A percentile compares a stretch with the other conserved stretches of the same genome.
These are phyloP conservation scores for Brassica napus DNA, from an alignment of 345 rosid genomes.

Conservation along the genomic window DNA sequence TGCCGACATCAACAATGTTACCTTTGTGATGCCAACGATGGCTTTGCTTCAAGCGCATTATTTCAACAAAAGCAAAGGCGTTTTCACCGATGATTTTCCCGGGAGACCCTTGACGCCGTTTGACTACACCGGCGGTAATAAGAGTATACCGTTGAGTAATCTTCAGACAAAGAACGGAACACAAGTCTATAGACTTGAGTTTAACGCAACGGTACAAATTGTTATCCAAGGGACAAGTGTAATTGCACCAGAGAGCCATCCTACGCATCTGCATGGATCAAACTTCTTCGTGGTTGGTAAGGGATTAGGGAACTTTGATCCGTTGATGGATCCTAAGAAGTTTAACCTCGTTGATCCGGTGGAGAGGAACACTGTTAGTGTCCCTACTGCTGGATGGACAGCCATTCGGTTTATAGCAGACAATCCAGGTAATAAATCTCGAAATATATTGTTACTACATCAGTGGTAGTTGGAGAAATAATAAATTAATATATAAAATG, in stretches of 20 bases:
- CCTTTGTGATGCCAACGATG: conserved; percentile 61
- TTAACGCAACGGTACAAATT: conserved; percentile 64
- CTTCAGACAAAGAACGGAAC: conserved; percentile 64
- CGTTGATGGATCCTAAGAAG: conserved; percentile 51
- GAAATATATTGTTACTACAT: neutral
- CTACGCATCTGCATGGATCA: conserved; percentile 68
- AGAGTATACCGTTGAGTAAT: conserved; percentile 26
- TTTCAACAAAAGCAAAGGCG: conserved; percentile 49
- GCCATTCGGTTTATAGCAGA: conserved; percentile 77
- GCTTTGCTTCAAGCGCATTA: conserved; percentile 72
- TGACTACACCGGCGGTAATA: conserved; percentile 55
- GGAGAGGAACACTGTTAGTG: conserved; percentile 72
- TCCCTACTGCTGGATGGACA: conserved; percentile 80
- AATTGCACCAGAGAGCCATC: conserved; percentile 75
- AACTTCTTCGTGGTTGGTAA: conserved; percentile 67
- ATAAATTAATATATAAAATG: too few species aligned
- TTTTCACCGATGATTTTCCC: conserved; percentile 73
- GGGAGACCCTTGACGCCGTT: conserved; percentile 48
- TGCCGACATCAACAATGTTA: conserved; percentile 58
- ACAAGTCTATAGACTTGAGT: conserved; percentile 53
- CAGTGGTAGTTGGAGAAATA: too few species aligned
- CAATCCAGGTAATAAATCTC: conserved; percentile 60
- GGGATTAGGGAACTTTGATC: conserved; percentile 70
- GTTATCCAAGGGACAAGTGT: conserved; percentile 71
- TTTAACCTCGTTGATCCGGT: conserved; percentile 81